Base-by-base conservation (phyloP, 352 stramenopile species). In the Pythium pyrilobum region DNA sequence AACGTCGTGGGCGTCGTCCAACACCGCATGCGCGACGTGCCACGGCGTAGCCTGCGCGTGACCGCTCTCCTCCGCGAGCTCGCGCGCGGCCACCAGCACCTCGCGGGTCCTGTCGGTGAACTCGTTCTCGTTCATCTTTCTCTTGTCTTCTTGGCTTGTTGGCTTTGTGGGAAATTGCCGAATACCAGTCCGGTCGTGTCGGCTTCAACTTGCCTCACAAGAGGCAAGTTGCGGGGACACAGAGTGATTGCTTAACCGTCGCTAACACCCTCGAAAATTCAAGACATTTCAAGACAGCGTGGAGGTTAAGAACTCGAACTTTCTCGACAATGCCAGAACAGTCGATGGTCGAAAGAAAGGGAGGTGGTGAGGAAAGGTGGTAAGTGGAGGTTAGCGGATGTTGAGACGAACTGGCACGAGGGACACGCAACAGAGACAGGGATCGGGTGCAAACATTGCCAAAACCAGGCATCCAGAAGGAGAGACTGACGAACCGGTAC, bases 21-120 rank as follows among this genome's bases (percentile, higher is more conserved):
- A 81, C 25, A 96, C 67, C 23, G 78, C 77, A 33, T 80, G 48
- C 18, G 68, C 65, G 47, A 96, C 36, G 50, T 93, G 82, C 59
- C 84, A 56, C n/a, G 80, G 78, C 41, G 81, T 92, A 21, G 90
- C 42, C 52, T 92, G 82, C 36, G 82, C 68, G 56, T 95, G 80
- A 38, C 78, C 74, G 12, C 77, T 59, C 48, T 89, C 74, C 56
- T 90, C 79, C 5, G 74, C 80, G 37, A 81, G 54, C 47, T 72
- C 63, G 25, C 71, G 53, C 18, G 83, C 74, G 8, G 63, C 64
- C 34, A 64, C 50, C 27, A 95, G 39, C 39, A 74, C 74, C 60
- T 87, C 74, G 58, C 74, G 76, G 16, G 82, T 88, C 66, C 89
- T 91, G 52, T 95, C 82, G 1, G 78, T 93, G 40, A 80, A 92